Evolutionary conservation across 495 filamentous ascomycete species (phyloP), one percentile per base, ranked within the genome.

Genomic region (Aspergillus asperescens): DNA sequence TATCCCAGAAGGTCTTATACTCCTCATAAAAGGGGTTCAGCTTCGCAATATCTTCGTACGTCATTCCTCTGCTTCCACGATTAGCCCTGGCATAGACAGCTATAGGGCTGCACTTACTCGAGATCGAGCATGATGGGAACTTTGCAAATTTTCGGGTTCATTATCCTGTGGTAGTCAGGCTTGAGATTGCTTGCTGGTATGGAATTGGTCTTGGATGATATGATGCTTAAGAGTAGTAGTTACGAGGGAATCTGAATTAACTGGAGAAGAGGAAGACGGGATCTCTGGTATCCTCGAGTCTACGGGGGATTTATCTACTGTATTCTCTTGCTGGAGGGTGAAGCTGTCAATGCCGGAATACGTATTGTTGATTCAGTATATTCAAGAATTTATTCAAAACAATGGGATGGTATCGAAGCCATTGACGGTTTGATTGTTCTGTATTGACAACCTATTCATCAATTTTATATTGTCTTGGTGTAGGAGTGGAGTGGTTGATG

Each of bases 1-100:
- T 29, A 24, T 54, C 32, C 63, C 63, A 62, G 49, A 63, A 61
- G 15, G 40, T 16, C 20, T 34, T 48, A 37, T 58, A 59, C 12
- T 67, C 61, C 6, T 63, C 56, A 24, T 61, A 60, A 41, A 66
- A 68, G 4, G 68, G 66, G 43, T 71, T 71, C 46, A 66, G 58
- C 38, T 65, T 66, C 13, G 58, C 49, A 24, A 71, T 53, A 19
- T 66, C 64, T 35, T 62, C 63, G 43, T 66, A 66, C 1, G 53
- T 44, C n/a, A 62, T 41, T 25, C 59, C 45, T 10, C 62, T 62
- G 37, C 29, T 48, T 16, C 8, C 22, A n/a, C n/a, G 3, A 50
- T 65, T 54, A 65, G 57, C 48, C 43, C 24, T 35, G 18, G 12
- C 20, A 35, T 6, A 9, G 27, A 20, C 16, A 7, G 42, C 25